phyloP scores from a whole-genome alignment of 2,329 filamentous ascomycete species.

The Elsinoe arachidis region DNA sequence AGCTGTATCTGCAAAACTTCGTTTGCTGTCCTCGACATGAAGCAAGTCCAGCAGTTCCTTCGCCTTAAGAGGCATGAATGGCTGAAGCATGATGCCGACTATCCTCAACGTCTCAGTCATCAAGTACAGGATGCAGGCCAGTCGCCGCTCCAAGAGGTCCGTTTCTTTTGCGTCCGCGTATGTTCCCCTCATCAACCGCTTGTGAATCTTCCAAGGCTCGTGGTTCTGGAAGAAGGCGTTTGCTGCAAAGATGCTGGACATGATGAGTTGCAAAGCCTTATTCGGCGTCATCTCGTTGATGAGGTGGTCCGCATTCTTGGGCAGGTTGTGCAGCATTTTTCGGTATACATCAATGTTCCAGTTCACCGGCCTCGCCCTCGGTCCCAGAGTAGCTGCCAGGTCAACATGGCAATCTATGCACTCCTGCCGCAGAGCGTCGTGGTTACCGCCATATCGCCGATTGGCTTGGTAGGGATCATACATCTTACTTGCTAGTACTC shows the following conservation, averaged over 20 bases:
- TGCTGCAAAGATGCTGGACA: slow-evolving; percentile 53
- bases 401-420: slow-evolving; percentile 8
- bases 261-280: slow-evolving; percentile 56
- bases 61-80: slow-evolving; percentile 79
- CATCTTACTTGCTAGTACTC: slow-evolving; percentile 56
- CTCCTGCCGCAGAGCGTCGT: not conserved
- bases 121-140: slow-evolving; percentile 59
- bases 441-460: not conserved
- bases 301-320: slow-evolving; percentile 37
- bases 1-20: slow-evolving; percentile 36
- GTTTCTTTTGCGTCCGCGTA: not conserved
- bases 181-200: not conserved
- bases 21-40: slow-evolving; percentile 55
- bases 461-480: not conserved
- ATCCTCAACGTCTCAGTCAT: slow-evolving; percentile 70
- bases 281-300: slow-evolving; percentile 59
- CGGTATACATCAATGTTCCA: slow-evolving; percentile 26
- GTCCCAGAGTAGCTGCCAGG: not conserved
- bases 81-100: slow-evolving; percentile 74
- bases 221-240: slow-evolving; percentile 58
- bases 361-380: not conserved
- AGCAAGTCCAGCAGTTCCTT: slow-evolving; percentile 65
- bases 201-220: slow-evolving; percentile 54
- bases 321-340: slow-evolving; percentile 33
- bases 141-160: slow-evolving; percentile 29